Base-by-base conservation (phyloP, 495 filamentous ascomycete species). In the Talaromyces borbonicus region DNA sequence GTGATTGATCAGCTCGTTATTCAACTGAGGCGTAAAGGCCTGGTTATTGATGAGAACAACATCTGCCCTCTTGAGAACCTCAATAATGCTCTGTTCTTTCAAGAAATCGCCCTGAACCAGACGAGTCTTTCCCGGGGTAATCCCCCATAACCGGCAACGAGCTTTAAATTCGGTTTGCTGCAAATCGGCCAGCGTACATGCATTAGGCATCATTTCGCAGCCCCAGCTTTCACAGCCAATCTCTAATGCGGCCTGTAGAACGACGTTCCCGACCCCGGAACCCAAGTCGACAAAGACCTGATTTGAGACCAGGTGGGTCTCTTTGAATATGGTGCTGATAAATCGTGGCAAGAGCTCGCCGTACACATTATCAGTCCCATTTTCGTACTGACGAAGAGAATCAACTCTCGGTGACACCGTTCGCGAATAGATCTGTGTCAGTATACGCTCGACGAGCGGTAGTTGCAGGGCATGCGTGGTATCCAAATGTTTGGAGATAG, bases 41-140 rank as follows among this genome's bases (percentile, higher is more conserved):
- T 97, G 86, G 63, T 97, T 98, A 68, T 98, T 98, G 51, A 97
- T 90, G 24, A 98, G 73, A 18, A 98, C 76, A 20, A 96, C 87
- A 60, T 98, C 92, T 2, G 90, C 89, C 38, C 80, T 75, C 58
- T 84, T 81, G 22, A 98, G 66, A 20, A 83, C 75, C 27, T 75
- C 72, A 38, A 80, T 67, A 19, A 95, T 87, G 44, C 68, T 74
- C 18, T 79, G 60, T 54, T 83, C 84, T 52, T 78, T 76, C 23
- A 90, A 74, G 56, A 98, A 95, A 52, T 95, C 87, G 26, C 90
- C 92, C 9, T 75, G 73, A 49, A 90, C 78, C 3, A 98, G 78
- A 41, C 80, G 72, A n/a, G 90, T 85, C 29, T 75, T 70, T 35
- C 93, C 93, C 8, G 79, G 75, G 6, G 72, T 66, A 36, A 98